Evolutionary conservation across 495 filamentous ascomycete species (phyloP).

Genomic region (Massariosphaeria phaeospora): DNA sequence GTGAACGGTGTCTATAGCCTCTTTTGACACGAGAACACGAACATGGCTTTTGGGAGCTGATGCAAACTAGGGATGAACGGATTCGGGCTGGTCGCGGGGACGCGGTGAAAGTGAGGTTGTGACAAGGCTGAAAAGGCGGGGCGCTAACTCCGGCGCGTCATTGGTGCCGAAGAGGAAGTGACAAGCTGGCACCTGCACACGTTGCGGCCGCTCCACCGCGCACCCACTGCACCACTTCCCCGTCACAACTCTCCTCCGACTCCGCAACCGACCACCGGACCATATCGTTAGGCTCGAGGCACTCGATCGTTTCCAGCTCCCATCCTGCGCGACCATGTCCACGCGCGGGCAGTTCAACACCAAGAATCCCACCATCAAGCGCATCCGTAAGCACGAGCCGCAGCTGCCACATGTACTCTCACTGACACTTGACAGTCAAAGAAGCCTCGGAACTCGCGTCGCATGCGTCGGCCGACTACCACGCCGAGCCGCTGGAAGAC

Average conservation of each 20-base stretch:
- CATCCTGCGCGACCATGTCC: conserved; percentile 35
- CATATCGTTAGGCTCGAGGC: background rate
- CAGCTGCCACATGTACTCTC: conserved; percentile 9
- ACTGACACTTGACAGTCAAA: conserved; percentile 52
- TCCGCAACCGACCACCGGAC: background rate
- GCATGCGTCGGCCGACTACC: conserved; percentile 73
- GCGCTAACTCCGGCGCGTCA: conserved; percentile 16
- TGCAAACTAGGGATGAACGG: too few species aligned
- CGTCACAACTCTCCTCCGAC: background rate
- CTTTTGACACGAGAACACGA: too few species aligned
- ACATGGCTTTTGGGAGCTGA: too few species aligned
- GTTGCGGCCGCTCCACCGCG: conserved; percentile 10
- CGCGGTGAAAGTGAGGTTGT: background rate
- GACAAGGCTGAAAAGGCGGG: conserved; percentile 1
- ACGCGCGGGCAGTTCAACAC: conserved; percentile 56
- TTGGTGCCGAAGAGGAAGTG: background rate
- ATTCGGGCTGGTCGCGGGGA: too few species aligned
- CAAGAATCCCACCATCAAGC: conserved; percentile 75
- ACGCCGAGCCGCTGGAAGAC: conserved; percentile 72
- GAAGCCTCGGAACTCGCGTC: conserved; percentile 79
- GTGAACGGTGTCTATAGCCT: too few species aligned
- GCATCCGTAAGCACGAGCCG: conserved; percentile 55
- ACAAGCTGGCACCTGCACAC: conserved; percentile 12
- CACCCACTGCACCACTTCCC: background rate
- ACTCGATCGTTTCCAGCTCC: background rate